Evolutionary conservation across 768 basidiomycete species (phyloP).

Genomic region (Boletellus ananiceps): DNA sequence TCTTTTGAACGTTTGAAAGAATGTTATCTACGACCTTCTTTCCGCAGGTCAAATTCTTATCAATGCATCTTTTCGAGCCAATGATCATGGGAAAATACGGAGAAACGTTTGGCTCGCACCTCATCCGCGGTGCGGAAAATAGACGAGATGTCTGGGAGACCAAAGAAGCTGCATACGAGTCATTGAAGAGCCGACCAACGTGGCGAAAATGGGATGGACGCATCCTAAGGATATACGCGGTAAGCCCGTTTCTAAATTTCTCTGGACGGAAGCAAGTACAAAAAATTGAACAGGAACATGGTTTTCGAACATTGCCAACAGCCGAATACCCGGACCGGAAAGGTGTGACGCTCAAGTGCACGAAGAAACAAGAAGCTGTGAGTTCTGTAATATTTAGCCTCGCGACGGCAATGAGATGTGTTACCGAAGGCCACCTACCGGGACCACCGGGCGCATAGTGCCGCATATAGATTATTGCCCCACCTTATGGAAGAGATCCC

Average conservation of each 20-base stretch:
- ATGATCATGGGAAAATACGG: background rate
- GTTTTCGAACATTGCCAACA: slow-evolving; percentile 4
- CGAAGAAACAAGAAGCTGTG: slow-evolving; percentile 2
- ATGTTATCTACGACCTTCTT: background rate
- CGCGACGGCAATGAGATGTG: background rate
- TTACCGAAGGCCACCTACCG: background rate
- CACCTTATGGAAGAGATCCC: background rate
- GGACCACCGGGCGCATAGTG: background rate
- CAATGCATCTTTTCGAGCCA: slow-evolving; percentile 6
- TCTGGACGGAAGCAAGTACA: too few species aligned
- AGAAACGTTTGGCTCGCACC: background rate
- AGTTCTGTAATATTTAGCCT: background rate
- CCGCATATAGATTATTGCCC: background rate
- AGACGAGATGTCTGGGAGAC: slow-evolving; percentile 3
- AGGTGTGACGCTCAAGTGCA: slow-evolving; percentile 5
- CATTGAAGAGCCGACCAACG: background rate
- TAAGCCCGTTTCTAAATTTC: background rate
- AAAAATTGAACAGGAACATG: slow-evolving; percentile 1
- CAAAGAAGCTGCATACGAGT: background rate
- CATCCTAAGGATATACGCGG: slow-evolving; percentile 1
- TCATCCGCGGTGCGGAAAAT: background rate
- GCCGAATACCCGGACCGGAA: slow-evolving; percentile 1
- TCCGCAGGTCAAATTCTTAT: slow-evolving; percentile 4
- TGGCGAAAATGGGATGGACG: slow-evolving; percentile 5
- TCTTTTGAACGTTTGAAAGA: background rate